Evolutionary conservation across 495 filamentous ascomycete genomes (phyloP), one percentile per base, ranked within the genome.

Genomic region (Penicillium flavigenum): DNA sequence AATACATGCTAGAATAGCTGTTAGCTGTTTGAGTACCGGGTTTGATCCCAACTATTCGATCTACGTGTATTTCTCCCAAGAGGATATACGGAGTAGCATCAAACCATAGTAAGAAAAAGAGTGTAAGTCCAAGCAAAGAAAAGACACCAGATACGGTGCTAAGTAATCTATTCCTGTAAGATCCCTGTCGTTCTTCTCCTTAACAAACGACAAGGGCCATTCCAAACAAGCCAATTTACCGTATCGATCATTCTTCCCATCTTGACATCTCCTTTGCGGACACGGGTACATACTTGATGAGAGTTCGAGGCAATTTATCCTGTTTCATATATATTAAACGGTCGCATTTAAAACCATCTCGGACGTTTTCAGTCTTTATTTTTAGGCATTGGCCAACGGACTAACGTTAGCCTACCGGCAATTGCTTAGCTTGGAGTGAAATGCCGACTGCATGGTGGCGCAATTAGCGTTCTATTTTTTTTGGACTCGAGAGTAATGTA

Each of bases 361-460:
- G 42, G 43, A 20, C 44, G 24, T 47, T 47, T 47, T 17, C 26
- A 52, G n/a, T 20, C 32, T 49, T 51, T 67, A 62, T 64, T 67
- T 67, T 60, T 56, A 60, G 56, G 34, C 54, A 51, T 56, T 54
- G 36, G n/a, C 34, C n/a, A 16, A 38, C 47, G 60, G 64, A 61
- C 64, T 62, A 58, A 57, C 47, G 47, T 59, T 56, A 57, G 47
- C 56, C 31, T 32, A 32, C 64, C 44, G 19, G 31, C 32, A 41
- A 44, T 39, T 39, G 43, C 42, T 54, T 54, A 31, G 52, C 43
- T 19, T 29, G 22, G 43, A 32, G 26, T 45, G 41, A 27, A 36
- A 54, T 54, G 53, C 44, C 32, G 17, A 46, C 52, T 55, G 54
- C 54, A 57, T 57, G 46, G 54, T 57, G 54, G 54, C 54, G 54